Conservation (phyloP, 2,329 filamentous ascomycete species). For the Fusarium kyushuense region DNA sequence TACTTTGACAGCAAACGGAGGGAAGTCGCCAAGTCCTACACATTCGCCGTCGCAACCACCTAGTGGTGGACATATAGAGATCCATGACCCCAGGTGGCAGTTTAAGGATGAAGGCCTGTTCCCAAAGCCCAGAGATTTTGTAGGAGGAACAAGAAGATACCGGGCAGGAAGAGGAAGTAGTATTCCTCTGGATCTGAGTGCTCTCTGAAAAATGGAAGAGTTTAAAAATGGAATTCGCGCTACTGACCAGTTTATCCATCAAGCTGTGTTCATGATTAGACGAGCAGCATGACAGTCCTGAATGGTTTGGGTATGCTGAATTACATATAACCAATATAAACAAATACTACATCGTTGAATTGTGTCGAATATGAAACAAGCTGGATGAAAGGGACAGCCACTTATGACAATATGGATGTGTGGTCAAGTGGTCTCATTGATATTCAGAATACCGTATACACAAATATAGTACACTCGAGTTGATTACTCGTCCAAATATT, state of each 20-base stretch:
- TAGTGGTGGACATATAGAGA: constrained; percentile 60
- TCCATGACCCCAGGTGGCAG: constrained; percentile 85
- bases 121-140: constrained; percentile 86
- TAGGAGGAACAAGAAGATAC: constrained; percentile 81
- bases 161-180: constrained; percentile 92
- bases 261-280: constrained; percentile 24
- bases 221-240: constrained; percentile 24
- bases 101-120: constrained; percentile 86
- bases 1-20: constrained; percentile 75
- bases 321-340: constrained; percentile 13
- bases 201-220: constrained; percentile 55
- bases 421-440: constrained; percentile 17
- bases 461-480: constrained; percentile 48
- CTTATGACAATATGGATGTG: neutral
- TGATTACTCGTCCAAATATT: constrained; percentile 40
- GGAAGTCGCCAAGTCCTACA: constrained; percentile 62
- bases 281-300: constrained; percentile 38
- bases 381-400: neutral
- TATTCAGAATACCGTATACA: constrained; percentile 23
- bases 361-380: neutral
- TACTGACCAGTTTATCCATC: constrained; percentile 5
- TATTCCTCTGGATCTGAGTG: constrained; percentile 86
- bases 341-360: neutral
- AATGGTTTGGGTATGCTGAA: constrained; percentile 30
- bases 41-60: constrained; percentile 50